A percentile compares a stretch with the other conserved stretches of the same genome.
phyloP scores from a whole-genome alignment of 192 early-diverging fungal species.

The Umbelopsis sp. region DNA sequence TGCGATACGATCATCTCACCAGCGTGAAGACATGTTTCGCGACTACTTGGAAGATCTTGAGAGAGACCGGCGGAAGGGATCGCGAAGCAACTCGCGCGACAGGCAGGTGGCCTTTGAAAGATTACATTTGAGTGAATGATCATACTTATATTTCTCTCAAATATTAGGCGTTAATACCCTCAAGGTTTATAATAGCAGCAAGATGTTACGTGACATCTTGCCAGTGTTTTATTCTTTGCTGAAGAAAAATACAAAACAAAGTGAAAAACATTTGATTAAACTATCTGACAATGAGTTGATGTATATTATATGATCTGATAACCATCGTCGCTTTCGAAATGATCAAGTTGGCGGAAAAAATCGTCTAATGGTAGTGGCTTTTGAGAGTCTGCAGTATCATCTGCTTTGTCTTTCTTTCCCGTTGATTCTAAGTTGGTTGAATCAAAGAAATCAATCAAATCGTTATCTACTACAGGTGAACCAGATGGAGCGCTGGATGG shows the following conservation, averaged over 20 bases:
- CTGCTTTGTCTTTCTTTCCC: neutral
- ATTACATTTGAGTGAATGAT: too few relatives aligned
- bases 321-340: constrained; percentile 10
- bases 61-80: constrained; percentile 31
- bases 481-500: neutral
- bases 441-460: neutral
- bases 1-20: constrained; percentile 61
- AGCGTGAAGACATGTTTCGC: constrained; percentile 72
- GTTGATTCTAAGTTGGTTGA: neutral
- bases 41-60: constrained; percentile 59
- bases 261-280: neutral
- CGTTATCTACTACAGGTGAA: neutral
- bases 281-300: neutral
- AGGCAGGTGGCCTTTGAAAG: neutral
- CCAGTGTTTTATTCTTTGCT: too few relatives aligned
- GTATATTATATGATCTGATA: neutral
- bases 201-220: too few relatives aligned
- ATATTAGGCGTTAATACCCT: too few relatives aligned
- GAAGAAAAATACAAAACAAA: too few relatives aligned
- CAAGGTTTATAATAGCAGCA: too few relatives aligned
- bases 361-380: constrained; percentile 10
- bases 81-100: neutral
- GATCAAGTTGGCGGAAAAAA: neutral
- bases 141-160: neutral
- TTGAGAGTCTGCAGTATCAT: neutral